Percentiles rank a stretch among this genome's conserved stretches.
Conservation (phyloP, 805 yeast species). For the Starmerella khaoyaiensis region DNA sequence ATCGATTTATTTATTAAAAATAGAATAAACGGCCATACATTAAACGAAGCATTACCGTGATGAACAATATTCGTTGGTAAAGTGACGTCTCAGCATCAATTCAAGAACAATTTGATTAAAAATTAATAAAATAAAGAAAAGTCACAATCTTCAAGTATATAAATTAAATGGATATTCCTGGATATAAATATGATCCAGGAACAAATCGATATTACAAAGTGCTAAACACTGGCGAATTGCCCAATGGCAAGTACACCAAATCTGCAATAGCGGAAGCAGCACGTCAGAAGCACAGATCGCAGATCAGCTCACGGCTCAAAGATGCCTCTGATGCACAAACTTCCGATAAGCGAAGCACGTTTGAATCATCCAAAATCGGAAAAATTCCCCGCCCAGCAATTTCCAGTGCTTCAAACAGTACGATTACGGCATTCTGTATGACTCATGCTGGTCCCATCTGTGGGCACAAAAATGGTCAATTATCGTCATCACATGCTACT, state of each 20-base stretch:
- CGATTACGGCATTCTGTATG: not conserved
- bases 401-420: not conserved
- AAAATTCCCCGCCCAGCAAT: not conserved
- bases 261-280: slow-evolving; percentile 10
- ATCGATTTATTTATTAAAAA: too few species aligned
- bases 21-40: too few species aligned
- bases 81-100: too few species aligned
- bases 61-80: too few species aligned
- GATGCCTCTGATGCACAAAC: not conserved
- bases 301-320: not conserved
- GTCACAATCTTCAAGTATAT: too few species aligned
- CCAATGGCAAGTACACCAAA: slow-evolving; percentile 11
- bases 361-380: not conserved
- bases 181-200: slow-evolving; percentile 17
- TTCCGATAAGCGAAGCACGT: not conserved
- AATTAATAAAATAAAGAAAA: too few species aligned
- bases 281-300: not conserved
- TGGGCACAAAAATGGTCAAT: slow-evolving; percentile 10
- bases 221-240: slow-evolving; percentile 15
- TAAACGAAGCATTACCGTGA: too few species aligned
- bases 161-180: slow-evolving; percentile 15
- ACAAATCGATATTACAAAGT: slow-evolving; percentile 15
- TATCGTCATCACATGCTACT: slow-evolving; percentile 1
- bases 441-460: not conserved
- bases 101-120: too few species aligned